Conservation (phyloP, 2,329 filamentous ascomycete species). For the Fusarium sp. region DNA sequence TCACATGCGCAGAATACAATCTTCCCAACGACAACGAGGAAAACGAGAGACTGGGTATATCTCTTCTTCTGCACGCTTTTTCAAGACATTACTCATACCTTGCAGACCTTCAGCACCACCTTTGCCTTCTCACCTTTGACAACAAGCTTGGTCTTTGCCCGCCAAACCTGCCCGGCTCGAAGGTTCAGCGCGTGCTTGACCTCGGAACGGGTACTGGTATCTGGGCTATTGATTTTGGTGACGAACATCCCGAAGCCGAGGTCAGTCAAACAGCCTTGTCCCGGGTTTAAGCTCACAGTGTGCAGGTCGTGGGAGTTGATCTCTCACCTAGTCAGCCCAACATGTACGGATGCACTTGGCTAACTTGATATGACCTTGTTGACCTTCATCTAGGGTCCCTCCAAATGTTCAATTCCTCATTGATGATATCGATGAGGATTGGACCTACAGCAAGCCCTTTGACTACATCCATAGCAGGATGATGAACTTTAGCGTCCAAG, state of each 20-base stretch:
- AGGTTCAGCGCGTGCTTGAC: conserved; percentile 36
- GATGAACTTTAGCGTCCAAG: conserved; percentile 32
- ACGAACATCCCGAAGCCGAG: conserved; percentile 25
- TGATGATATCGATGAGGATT: conserved; percentile 41
- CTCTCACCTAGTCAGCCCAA: conserved; percentile 36
- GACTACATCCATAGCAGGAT: conserved; percentile 41
- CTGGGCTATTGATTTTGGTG: conserved; percentile 38
- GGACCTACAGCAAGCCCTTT: conserved; percentile 36
- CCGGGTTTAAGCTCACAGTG: neutral
- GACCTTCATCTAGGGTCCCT: conserved; percentile 15
- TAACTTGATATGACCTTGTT: neutral
- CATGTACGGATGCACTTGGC: neutral
- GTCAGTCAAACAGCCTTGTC: too few species aligned
- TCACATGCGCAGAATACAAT: neutral
- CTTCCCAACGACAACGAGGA: neutral
- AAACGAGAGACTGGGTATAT: neutral
- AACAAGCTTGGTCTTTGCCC: conserved; percentile 36
- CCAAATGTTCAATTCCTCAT: conserved; percentile 42
- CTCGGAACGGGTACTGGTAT: conserved; percentile 28
- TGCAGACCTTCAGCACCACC: conserved; percentile 31
- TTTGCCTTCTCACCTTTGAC: conserved; percentile 43
- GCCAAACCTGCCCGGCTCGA: conserved; percentile 2
- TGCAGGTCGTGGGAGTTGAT: conserved; percentile 24
- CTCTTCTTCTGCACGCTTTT: too few species aligned
- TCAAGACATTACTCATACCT: too few species aligned